Evolutionary conservation across 1,284 basidiomycete genomes (phyloP), one percentile per base, ranked within the genome.

Genomic region (Cryptococcus sp.): DNA sequence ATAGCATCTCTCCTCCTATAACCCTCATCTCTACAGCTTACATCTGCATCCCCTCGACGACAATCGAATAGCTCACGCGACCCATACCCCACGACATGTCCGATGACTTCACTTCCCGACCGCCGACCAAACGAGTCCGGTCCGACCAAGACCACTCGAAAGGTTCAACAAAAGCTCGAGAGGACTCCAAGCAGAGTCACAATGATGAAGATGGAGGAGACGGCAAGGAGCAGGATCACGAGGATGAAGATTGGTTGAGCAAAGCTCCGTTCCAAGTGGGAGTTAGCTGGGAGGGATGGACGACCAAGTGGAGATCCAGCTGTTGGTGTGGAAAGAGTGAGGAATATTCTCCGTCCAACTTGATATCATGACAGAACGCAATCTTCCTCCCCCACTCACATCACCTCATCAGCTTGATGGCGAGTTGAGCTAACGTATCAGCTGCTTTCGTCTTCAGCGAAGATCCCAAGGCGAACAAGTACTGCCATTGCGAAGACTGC

Each of bases 401-500:
- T 3, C 5, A 16, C 4, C 40, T 24, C 21, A 36, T 28, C 22
- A 38, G 22, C 3, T 22, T n/a, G 16, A 14, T 10, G 35, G 42
- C 40, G 5, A 23, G n/a, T 22, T 18, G 34, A 18, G 43, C 45
- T 52, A 44, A 50, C 23, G 21, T 7, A 19, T n/a, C 33, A 65
- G 63, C 55, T 23, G 59, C 60, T 1, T 65, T 65, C 32, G 57
- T 57, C 4, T 62, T 53, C 54, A 40, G 51, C 26, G 52, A 33
- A 2, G 57, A 64, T 37, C 61, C 63, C 1, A 40, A 57, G 2
- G 43, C 52, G 32, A 49, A 46, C 41, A 66, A 66, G 48, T 52
- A 58, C 24, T 66, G 64, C 37, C 64, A 66, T 41, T 66, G 64
- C 45, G 59, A 59, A 26, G 62, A 64, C 42, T 66, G 64, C 47